phyloP scores from a whole-genome alignment of 352 stramenopile species.

The Pelagophyceae sp. region DNA sequence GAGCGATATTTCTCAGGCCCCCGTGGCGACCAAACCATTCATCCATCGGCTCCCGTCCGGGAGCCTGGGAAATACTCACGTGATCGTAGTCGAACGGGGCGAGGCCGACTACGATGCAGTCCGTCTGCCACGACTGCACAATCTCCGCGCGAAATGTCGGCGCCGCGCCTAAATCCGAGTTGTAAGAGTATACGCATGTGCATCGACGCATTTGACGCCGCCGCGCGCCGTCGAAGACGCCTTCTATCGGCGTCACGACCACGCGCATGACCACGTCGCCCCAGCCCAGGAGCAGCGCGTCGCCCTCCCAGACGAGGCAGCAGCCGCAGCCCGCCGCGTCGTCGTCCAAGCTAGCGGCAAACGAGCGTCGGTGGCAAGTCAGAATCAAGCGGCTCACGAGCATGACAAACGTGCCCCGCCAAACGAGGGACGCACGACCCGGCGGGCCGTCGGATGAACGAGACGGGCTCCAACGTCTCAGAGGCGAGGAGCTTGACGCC shows the following conservation, averaged over 20 bases:
- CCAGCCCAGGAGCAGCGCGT: constrained; percentile 37
- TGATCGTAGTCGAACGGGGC: constrained; percentile 38
- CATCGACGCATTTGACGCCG: no score
- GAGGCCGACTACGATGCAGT: constrained; percentile 37
- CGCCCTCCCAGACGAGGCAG: constrained; percentile 36
- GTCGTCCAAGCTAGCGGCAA: no score
- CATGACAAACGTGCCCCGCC: no score
- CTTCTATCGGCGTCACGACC: neutral
- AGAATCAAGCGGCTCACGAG: no score
- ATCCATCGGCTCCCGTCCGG: no score
- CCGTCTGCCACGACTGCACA: constrained; percentile 28
- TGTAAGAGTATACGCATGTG: no score
- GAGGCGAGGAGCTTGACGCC: constrained; percentile 44
- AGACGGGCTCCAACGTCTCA: constrained; percentile 36
- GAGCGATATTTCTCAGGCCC: no score
- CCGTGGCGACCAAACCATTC: no score
- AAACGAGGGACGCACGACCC: no score
- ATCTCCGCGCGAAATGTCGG: constrained; percentile 32
- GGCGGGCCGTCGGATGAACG: constrained; percentile 27
- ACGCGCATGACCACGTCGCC: constrained; percentile 38
- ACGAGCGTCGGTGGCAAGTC: no score
- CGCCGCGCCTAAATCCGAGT: no score
- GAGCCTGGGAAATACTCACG: constrained; percentile 14
- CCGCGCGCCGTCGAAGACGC: no score
- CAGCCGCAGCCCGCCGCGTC: constrained; percentile 23